Evolutionary conservation across 2,329 filamentous ascomycete genomes (phyloP), one percentile per base, ranked within the genome.

Genomic region (Phialophora chinensis): DNA sequence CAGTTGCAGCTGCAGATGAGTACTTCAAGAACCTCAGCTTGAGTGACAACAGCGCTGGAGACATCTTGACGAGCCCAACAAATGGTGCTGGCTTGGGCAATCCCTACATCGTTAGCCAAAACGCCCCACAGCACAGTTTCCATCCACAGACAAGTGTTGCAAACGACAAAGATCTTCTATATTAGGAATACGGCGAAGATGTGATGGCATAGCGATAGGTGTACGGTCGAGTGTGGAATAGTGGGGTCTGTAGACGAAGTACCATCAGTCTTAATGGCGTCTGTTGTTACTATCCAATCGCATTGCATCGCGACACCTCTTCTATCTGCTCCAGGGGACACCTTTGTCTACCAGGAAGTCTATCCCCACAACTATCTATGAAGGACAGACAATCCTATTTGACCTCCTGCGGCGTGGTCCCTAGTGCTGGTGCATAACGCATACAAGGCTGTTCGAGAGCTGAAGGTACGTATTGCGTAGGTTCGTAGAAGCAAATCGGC

Each of bases 21-120:
- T 97, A 97, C 79, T 98, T 97, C 78, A 89, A 91, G 17, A 90
- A 88, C 53, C 83, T 93, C n/a, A 84, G 85, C 65, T 83, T 93
- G 65, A 85, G 87, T 72, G 87, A 89, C 42, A 81, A 88, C 54
- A 89, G 89, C 72, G 86, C 86, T 14, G 80, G 80, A 55, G 81
- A 83, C 89, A 89, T 74, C 35, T 53, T 73, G 44, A 69, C 66
- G 3, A 74, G 70, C 65, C 73, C 75, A n/a, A 72, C 71, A 10
- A 62, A 47, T 7, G 71, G 64, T 20, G 62, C 54, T 23, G 27
- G 66, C 23, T 75, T 74, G 8, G 78, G 80, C 69, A 79, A 79
- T 60, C 82, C 83, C 70, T 86, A 84, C 73, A 89, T 96, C 59
- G 92, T 96, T 56, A 96, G 90, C 77, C 92, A 94, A 74, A 91